These are phyloP conservation scores for Blastocystis sp. DNA, from an alignment of 352 stramenopile species.

Conservation along the genomic window DNA sequence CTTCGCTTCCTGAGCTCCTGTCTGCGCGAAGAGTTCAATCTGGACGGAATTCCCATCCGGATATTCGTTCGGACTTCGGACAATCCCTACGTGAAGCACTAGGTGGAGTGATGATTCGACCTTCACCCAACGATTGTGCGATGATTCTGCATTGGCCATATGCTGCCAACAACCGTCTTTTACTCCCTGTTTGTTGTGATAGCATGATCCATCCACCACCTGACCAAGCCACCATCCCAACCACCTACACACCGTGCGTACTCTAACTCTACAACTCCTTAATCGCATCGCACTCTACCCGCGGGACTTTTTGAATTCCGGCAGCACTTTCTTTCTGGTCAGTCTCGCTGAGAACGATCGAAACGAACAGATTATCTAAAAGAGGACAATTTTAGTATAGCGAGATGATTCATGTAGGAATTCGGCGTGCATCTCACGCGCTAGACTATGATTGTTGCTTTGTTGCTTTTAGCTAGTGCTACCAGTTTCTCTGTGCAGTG, in stretches of 20 bases:
- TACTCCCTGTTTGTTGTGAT: constrained; percentile 7
- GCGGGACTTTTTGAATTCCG: constrained; percentile 2
- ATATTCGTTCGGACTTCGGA: constrained; percentile 55
- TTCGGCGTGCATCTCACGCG: background rate
- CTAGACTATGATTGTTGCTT: constrained; percentile 53
- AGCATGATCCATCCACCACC: no score
- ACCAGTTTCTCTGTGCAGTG: constrained; percentile 31
- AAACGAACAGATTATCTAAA: background rate
- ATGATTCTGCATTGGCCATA: no score
- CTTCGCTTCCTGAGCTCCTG: constrained; percentile 58
- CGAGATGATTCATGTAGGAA: constrained; percentile 19
- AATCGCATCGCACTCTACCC: no score
- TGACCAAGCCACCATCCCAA: no score
- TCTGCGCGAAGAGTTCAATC: constrained; percentile 60
- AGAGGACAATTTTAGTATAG: background rate
- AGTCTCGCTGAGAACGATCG: background rate
- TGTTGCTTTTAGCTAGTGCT: background rate
- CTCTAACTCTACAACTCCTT: no score
- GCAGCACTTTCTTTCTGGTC: background rate
- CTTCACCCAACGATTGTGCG: no score
- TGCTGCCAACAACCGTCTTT: background rate
- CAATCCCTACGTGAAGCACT: constrained; percentile 45
- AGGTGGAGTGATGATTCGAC: no score
- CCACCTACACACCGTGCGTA: no score
- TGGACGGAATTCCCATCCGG: constrained; percentile 60